Percentiles rank a stretch among this genome's conserved stretches.
These are phyloP conservation scores for Alternaria postmessia DNA, from an alignment of 2,329 filamentous ascomycete genomes.

Conservation along the genomic window DNA sequence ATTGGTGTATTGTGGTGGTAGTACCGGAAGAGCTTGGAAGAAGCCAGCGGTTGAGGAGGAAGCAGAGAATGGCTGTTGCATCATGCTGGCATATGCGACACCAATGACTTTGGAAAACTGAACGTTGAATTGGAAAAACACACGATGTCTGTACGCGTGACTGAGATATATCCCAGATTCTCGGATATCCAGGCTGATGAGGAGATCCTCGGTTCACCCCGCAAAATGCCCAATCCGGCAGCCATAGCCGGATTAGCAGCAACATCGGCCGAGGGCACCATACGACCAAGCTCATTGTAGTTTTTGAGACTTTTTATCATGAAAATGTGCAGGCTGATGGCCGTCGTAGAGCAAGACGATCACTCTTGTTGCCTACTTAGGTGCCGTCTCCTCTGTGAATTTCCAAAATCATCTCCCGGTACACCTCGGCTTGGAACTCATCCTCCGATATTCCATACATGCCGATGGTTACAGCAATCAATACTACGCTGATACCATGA, in stretches of 20 bases:
- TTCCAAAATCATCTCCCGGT: background rate
- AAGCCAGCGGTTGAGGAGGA: conserved; percentile 43
- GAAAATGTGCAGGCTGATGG: background rate
- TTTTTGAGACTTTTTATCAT: background rate
- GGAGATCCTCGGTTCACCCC: background rate
- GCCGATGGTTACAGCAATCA: background rate
- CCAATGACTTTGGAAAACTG: background rate
- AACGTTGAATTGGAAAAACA: background rate
- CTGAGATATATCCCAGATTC: background rate
- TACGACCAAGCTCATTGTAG: background rate
- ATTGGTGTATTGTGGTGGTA: conserved; percentile 39
- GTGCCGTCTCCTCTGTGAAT: background rate
- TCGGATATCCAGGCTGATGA: background rate
- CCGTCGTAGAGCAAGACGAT: background rate
- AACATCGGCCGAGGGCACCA: background rate
- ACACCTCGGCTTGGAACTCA: background rate
- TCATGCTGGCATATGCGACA: conserved; percentile 29
- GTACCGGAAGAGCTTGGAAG: conserved; percentile 38
- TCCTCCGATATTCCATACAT: background rate
- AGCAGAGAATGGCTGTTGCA: conserved; percentile 11
- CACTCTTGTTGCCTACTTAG: background rate
- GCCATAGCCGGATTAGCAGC: background rate
- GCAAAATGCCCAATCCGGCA: background rate
- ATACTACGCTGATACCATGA: background rate
- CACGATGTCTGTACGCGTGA: background rate